A percentile compares a stretch with the other conserved stretches of the same genome.
Evolutionary conservation across 208 protist genomes (phyloP).

Genomic region (Wallacemonas sp.): DNA sequence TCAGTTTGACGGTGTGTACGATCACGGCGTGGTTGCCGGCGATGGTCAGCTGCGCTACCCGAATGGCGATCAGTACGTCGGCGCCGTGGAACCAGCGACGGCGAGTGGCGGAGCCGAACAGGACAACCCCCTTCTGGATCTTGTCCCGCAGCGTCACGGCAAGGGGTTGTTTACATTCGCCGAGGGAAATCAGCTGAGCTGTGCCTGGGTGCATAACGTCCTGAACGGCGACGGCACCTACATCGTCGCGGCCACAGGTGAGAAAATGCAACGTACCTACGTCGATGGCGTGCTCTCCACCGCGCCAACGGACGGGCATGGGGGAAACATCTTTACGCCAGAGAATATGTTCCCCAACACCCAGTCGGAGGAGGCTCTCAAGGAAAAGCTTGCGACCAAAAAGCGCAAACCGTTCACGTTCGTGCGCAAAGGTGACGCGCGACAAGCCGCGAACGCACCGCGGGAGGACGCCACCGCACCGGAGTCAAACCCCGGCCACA

Average conservation of each 20-base stretch:
- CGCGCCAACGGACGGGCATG: constrained; percentile 7
- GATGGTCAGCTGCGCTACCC: constrained; percentile 54
- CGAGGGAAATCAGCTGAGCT: constrained; percentile 69
- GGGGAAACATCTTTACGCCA: constrained; percentile 50
- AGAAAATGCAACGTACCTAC: constrained; percentile 51
- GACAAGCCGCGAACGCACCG: constrained; percentile 14
- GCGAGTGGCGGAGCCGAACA: neutral
- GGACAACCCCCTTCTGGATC: constrained; percentile 5
- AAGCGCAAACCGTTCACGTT: constrained; percentile 45
- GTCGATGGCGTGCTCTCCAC: constrained; percentile 57
- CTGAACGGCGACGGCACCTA: constrained; percentile 74
- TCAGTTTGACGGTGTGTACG: constrained; percentile 51
- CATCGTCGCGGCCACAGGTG: constrained; percentile 42
- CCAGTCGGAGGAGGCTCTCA: constrained; percentile 54
- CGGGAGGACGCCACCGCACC: neutral
- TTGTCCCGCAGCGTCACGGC: constrained; percentile 69
- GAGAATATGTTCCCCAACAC: constrained; percentile 83
- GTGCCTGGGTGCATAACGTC: constrained; percentile 80
- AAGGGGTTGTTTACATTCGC: constrained; percentile 67
- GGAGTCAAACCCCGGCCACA: neutral
- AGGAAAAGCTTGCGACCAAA: constrained; percentile 27
- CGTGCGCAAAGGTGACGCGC: constrained; percentile 43
- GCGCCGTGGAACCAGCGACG: constrained; percentile 53
- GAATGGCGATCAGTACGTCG: constrained; percentile 72
- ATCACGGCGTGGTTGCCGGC: constrained; percentile 31